Conservation (phyloP, 495 filamentous ascomycete genomes). For the Hypoxylon subgilvum region DNA sequence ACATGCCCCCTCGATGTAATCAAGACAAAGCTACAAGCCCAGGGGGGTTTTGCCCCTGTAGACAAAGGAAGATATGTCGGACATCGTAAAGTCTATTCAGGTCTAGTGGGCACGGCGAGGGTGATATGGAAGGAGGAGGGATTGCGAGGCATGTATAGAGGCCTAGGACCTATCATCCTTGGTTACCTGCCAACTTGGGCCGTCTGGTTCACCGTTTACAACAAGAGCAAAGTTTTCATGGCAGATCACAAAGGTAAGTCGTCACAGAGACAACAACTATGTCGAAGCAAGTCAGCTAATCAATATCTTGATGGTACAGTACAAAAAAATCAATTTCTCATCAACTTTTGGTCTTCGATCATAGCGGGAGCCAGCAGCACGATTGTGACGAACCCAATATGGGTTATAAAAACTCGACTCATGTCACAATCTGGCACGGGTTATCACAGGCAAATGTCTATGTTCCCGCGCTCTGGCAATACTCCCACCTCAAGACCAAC, state of each 20-base stretch:
- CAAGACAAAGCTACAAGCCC: conserved; percentile 97
- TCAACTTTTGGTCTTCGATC: conserved; percentile 77
- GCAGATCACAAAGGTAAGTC: conserved; percentile 68
- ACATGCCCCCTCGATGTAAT: conserved; percentile 99
- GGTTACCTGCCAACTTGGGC: conserved; percentile 98
- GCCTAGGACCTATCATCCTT: conserved; percentile 88
- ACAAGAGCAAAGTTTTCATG: conserved; percentile 78
- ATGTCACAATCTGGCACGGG: conserved; percentile 78
- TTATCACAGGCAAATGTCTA: conserved; percentile 44
- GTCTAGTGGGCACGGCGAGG: conserved; percentile 82
- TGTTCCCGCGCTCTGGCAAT: conserved; percentile 51
- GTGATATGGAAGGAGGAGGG: conserved; percentile 89
- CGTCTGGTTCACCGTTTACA: conserved; percentile 96
- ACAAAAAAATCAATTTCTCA: conserved; percentile 50
- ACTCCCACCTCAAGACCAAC: conserved; percentile 57
- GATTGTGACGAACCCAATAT: conserved; percentile 96
- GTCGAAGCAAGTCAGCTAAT: conserved; percentile 15
- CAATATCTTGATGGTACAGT: conserved; percentile 19
- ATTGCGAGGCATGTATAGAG: conserved; percentile 88
- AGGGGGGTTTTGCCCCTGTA: conserved; percentile 72
- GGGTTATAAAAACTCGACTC: conserved; percentile 97
- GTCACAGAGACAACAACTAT: not conserved
- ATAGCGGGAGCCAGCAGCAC: conserved; percentile 91
- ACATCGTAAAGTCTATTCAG: conserved; percentile 71
- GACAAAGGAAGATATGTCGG: conserved; percentile 52